Conservation (phyloP, 1,139 yeast species). For the Sugiyamaella japonica region DNA sequence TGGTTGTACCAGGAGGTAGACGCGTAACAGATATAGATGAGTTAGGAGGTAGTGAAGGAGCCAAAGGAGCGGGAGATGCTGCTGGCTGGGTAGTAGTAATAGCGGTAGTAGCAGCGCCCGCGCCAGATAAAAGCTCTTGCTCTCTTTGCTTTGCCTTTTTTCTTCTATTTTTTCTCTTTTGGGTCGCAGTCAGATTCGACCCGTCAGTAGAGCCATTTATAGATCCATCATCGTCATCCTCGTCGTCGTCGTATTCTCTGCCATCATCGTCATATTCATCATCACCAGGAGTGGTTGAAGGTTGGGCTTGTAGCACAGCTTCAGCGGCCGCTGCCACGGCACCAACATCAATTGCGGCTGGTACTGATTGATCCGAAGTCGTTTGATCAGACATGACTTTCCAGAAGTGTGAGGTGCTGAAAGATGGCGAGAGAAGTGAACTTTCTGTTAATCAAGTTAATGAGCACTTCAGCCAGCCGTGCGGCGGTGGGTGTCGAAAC, state of each 20-base stretch:
- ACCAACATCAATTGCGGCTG: conserved; percentile 10
- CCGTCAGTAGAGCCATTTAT: neutral
- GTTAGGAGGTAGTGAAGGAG: neutral
- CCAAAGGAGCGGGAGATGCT: neutral
- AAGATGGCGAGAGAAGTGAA: neutral
- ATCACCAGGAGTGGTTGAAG: conserved; percentile 4
- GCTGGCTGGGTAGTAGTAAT: neutral
- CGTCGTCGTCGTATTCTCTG: conserved; percentile 4
- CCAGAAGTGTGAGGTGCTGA: neutral
- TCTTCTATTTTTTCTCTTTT: conserved; percentile 4
- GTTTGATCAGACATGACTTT: conserved; percentile 5
- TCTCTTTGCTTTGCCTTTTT: conserved; percentile 8
- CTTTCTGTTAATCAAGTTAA: neutral
- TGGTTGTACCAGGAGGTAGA: conserved; percentile 11
- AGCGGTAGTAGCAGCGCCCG: neutral
- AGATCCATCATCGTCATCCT: conserved; percentile 2
- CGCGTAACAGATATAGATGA: conserved; percentile 6
- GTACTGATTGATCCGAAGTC: neutral
- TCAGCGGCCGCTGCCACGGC: conserved; percentile 9
- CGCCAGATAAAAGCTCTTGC: conserved; percentile 1
- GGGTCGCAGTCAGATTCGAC: conserved; percentile 7
- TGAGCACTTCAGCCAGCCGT: conserved; percentile 2
- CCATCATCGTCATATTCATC: conserved; percentile 1
- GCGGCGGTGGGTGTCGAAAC: neutral
- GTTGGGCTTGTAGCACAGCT: conserved; percentile 2